Conservation (phyloP, 331 rosid species). For the Stylosanthes scabra region DNA sequence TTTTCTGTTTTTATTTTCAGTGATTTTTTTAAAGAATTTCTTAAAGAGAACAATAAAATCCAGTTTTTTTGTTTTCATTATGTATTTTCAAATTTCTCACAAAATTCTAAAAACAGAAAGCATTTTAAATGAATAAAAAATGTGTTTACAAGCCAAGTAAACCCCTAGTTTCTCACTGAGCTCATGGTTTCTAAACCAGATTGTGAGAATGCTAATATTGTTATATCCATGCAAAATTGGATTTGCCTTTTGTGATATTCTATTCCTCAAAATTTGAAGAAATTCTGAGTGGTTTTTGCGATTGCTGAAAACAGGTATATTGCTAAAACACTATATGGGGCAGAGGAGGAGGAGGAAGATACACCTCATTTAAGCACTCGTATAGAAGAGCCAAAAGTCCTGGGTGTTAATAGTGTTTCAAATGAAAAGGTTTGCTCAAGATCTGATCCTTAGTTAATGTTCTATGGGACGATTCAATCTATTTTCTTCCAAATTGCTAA, state of each 20-base stretch:
- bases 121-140: too few relatives aligned
- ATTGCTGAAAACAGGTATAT: conserved; percentile 73
- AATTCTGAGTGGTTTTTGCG: conserved; percentile 28
- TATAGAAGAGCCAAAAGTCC: conserved; percentile 78
- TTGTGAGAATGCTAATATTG: not conserved
- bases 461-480: conserved; percentile 5
- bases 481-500: conserved; percentile 34
- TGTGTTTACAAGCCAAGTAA: too few relatives aligned
- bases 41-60: too few relatives aligned
- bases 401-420: conserved; percentile 74
- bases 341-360: conserved; percentile 80
- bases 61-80: too few relatives aligned
- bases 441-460: conserved; percentile 22
- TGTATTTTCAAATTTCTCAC: too few relatives aligned
- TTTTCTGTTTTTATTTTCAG: too few relatives aligned
- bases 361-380: conserved; percentile 38
- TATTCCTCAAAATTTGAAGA: conserved; percentile 13
- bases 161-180: not conserved
- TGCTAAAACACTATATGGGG: conserved; percentile 77
- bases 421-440: conserved; percentile 70
- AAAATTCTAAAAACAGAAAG: too few relatives aligned
- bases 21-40: too few relatives aligned
- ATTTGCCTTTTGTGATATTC: conserved; percentile 10
- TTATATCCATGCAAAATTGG: not conserved
- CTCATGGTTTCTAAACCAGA: conserved; percentile 14